phyloP scores from a whole-genome alignment of 164 flowering plant genomes.

The Kingdonia uniflora region DNA sequence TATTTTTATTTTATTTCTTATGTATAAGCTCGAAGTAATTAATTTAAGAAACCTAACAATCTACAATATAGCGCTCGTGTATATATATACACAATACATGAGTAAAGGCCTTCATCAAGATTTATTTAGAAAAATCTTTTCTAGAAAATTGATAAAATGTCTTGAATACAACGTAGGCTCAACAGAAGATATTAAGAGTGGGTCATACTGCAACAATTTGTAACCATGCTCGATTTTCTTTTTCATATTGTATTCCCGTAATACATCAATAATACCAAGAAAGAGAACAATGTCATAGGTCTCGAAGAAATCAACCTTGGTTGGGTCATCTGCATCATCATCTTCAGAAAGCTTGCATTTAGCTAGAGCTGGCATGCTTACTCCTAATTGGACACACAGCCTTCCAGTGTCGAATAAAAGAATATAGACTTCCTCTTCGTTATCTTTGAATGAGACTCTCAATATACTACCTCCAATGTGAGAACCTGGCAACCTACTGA shows the following conservation, averaged over 20 bases:
- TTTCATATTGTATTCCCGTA: constrained; percentile 70
- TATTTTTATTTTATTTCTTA: no score
- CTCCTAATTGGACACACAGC: constrained; percentile 79
- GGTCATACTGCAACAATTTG: constrained; percentile 64
- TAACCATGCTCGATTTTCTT: constrained; percentile 73
- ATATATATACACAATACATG: no score
- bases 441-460: constrained; percentile 54
- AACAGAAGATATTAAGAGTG: constrained; percentile 61
- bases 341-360: constrained; percentile 36
- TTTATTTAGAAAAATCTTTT: constrained; percentile 50
- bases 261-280: constrained; percentile 82
- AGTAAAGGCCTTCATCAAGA: constrained; percentile 9
- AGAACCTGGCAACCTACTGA: constrained; percentile 56
- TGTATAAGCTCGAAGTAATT: no score
- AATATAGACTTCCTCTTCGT: constrained; percentile 73
- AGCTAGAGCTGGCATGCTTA: constrained; percentile 96
- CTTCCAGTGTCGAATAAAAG: constrained; percentile 82
- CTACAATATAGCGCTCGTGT: no score
- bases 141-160: constrained; percentile 67
- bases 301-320: constrained; percentile 58
- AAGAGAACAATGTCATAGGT: constrained; percentile 84
- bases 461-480: constrained; percentile 75
- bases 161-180: constrained; percentile 65
- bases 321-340: constrained; percentile 24
- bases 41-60: no score